Evolutionary conservation across 2,329 filamentous ascomycete genomes (phyloP), one percentile per base, ranked within the genome.

Genomic region (Nemania sp.): DNA sequence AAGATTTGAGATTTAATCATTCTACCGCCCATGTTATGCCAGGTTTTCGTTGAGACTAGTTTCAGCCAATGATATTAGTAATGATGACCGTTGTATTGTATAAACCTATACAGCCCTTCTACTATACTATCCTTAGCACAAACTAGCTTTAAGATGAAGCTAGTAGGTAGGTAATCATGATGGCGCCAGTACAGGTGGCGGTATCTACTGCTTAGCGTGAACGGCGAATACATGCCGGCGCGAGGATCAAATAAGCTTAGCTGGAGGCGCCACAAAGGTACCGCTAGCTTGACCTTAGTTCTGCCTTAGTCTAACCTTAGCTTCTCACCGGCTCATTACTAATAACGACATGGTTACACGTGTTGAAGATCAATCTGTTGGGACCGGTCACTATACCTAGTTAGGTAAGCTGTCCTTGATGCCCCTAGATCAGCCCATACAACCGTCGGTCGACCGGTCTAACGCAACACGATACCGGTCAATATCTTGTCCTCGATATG

Each of bases 1-100:
- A 67, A 64, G 49, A 68, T 61, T 68, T 68, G 51, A 55, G 13
- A 68, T 57, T 22, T 26, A 22, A 51, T 13, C 11, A 51, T 51
- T 27, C 47, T 5, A 8, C 41, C 18, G 22, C 22, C 8, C 20
- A 8, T 47, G n/a, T 22, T 26, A 27, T 22, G 7, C 20, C 6
- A 4, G 20, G 15, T 49, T 26, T 13, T 11, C 2, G 8, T 26
- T 4, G 10, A 18, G 1, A 35, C 6, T 35, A 35, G 32, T 35
- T 35, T 11, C 11, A 35, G 27, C 11, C 51, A 27, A 54, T 29
- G 27, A 54, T 55, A 56, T 56, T 56, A 56, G 53, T 56, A 38
- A 56, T 41, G 53, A 56, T 56, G 53, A 56, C 51, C 26, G 51
- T 20, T 13, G 10, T 15, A 5, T 20, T 13, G 10, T 15, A 5